These are phyloP conservation scores for Dothideomycetidae sp. DNA, from an alignment of 2,329 filamentous ascomycete species.

Conservation along the genomic window DNA sequence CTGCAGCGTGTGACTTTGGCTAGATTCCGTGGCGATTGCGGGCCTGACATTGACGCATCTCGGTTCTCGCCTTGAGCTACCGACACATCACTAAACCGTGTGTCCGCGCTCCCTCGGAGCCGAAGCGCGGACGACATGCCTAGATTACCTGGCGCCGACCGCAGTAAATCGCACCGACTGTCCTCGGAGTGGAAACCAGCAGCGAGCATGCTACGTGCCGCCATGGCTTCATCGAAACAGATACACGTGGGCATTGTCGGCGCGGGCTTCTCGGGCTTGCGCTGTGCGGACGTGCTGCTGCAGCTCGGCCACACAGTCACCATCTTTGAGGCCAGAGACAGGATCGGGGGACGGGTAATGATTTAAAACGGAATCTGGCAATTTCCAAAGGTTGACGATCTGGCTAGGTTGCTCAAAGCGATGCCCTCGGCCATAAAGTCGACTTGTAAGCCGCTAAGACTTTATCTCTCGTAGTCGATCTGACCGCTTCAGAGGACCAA, in stretches of 20 bases:
- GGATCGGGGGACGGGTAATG: conserved; percentile 51
- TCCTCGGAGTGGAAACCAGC: conserved; percentile 6
- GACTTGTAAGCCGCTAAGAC: conserved; percentile 26
- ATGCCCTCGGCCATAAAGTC: conserved; percentile 32
- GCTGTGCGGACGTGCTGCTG: conserved; percentile 54
- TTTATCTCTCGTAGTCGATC: no score
- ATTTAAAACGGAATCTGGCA: no score
- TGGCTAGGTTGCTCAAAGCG: conserved; percentile 27
- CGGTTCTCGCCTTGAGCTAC: no score
- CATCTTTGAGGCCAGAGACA: conserved; percentile 51
- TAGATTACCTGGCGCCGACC: conserved; percentile 6
- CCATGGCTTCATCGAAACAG: conserved; percentile 4
- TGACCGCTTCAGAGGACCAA: conserved; percentile 44
- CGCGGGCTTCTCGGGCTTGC: conserved; percentile 55
- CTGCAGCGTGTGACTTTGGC: no score
- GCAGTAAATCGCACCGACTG: conserved; percentile 3
- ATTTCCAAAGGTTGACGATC: no score
- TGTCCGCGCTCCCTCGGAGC: no score
- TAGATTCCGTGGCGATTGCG: no score
- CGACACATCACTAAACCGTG: no score
- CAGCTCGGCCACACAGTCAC: conserved; percentile 53
- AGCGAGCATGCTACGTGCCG: conserved; percentile 5
- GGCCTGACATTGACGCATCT: no score
- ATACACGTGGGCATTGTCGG: conserved; percentile 48
- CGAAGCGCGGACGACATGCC: conserved; percentile 4